These are phyloP conservation scores for Trichoderma citrinoviride DNA, from an alignment of 2,329 filamentous ascomycete species.

Conservation along the genomic window DNA sequence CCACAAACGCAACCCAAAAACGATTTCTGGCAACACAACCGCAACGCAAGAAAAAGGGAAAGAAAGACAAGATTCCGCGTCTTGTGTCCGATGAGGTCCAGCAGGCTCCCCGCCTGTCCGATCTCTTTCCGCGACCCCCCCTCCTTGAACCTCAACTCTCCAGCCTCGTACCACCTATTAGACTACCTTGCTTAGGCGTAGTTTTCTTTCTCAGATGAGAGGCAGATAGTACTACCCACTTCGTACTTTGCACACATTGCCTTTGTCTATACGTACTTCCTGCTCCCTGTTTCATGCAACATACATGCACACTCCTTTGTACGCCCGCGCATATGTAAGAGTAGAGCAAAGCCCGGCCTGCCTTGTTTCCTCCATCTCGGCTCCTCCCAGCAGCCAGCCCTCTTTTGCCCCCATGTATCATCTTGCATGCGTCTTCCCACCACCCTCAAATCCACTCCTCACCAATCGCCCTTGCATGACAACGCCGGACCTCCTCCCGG, in stretches of 20 bases:
- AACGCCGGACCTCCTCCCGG: neutral
- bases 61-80: slow-evolving; percentile 18
- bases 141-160: neutral
- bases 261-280: too few relatives aligned
- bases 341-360: neutral
- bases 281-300: slow-evolving; percentile 8
- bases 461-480: slow-evolving; percentile 3
- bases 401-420: neutral
- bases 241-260: too few relatives aligned
- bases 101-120: slow-evolving; percentile 22
- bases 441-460: neutral
- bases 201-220: neutral
- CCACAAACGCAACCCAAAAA: neutral
- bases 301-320: neutral
- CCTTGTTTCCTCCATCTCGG: slow-evolving; percentile 13
- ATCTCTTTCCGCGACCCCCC: slow-evolving; percentile 7
- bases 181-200: neutral
- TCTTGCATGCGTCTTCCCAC: slow-evolving; percentile 9
- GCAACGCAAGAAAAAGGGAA: neutral
- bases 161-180: slow-evolving; percentile 12
- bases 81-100: slow-evolving; percentile 23
- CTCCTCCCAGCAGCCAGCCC: neutral
- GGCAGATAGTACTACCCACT: too few relatives aligned
- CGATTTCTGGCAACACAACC: too few relatives aligned
- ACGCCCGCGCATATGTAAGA: neutral